Evolutionary conservation across 164 flowering plant genomes (phyloP).

Genomic region (Tetracentron sinense): DNA sequence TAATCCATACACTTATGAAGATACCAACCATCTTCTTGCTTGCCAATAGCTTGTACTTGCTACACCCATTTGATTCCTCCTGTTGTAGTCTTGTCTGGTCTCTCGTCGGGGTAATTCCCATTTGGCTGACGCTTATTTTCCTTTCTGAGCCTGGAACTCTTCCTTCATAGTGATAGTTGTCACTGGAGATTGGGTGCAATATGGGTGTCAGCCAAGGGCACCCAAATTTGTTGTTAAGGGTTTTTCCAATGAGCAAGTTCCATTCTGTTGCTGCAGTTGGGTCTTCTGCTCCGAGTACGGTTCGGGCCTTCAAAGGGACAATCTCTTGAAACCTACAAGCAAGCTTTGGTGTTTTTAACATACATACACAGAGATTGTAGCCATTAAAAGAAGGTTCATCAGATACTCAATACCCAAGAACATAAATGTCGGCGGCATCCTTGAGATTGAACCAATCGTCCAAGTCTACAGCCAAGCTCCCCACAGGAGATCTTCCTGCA

Average conservation of each 20-base stretch:
- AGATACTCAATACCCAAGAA: slow-evolving; percentile 56
- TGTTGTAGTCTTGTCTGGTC: slow-evolving; percentile 6
- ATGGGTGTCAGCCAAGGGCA: slow-evolving; percentile 54
- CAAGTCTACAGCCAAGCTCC: slow-evolving; percentile 62
- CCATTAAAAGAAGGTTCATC: neutral
- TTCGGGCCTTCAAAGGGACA: slow-evolving; percentile 58
- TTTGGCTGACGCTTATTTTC: slow-evolving; percentile 6
- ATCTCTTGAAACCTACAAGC: slow-evolving; percentile 70
- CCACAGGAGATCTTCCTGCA: slow-evolving; percentile 72
- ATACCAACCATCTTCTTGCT: slow-evolving; percentile 88
- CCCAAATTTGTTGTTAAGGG: slow-evolving; percentile 51
- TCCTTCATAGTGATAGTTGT: slow-evolving; percentile 23
- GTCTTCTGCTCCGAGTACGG: slow-evolving; percentile 66
- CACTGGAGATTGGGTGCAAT: slow-evolving; percentile 30
- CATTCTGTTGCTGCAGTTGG: slow-evolving; percentile 52
- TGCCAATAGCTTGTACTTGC: slow-evolving; percentile 51
- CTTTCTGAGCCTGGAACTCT: slow-evolving; percentile 6
- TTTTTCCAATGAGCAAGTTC: slow-evolving; percentile 64
- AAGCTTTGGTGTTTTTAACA: neutral
- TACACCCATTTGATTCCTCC: slow-evolving; percentile 8
- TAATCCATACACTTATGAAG: slow-evolving; percentile 71
- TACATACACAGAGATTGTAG: neutral
- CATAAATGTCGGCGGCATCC: slow-evolving; percentile 67
- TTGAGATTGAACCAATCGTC: slow-evolving; percentile 74
- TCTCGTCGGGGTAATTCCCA: slow-evolving; percentile 12